Evolutionary conservation across 345 rosid species (phyloP), one percentile per base, ranked within the genome.

Genomic region (Pugionium cornutum): DNA sequence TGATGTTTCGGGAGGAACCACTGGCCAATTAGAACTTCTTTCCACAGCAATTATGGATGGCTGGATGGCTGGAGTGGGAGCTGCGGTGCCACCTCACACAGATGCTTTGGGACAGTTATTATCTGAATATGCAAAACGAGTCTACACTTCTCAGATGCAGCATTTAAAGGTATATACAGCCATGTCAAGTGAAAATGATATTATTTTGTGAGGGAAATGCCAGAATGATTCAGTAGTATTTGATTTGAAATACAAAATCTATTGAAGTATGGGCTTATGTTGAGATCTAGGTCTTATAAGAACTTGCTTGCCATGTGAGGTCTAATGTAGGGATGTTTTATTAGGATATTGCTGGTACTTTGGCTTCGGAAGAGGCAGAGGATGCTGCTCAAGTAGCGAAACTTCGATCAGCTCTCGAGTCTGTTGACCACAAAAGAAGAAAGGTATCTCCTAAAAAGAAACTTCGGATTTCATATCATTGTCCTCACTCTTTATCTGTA

Each of bases 31-130:
- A 72, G 99, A 95, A 81, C 99, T 95, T 77, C 96, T 95, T 68
- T 91, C 99, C 41, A 95, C 96, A 27, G 99, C 97, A 55, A 87
- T 95, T 58, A 91, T 95, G 97, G 99, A 95, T 80, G 97, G 97
- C 55, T 95, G 99, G 99, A 95, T 95, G 99, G 99, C 97, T 74
- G 99, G 99, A 37, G 86, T 95, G 10, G 99, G 99, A 73, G 95
- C 94, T 76, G 99, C 99, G 7, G 51, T 85, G 82, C 99, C 97
- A 70, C 97, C 99, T 65, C 76, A 65, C 62, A 91, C 97, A 5
- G 99, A 95, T 64, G 99, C 96, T 73, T 85, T 91, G 39, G 99
- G 99, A 26, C 96, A 88, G 80, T 96, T 95, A 76, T 75, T 95
- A 25, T 88, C 97, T 0, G 99, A 89, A 74, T 91, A 95, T 79